These are phyloP conservation scores for Irpex sp. DNA, from an alignment of 1,284 basidiomycete species.

Conservation along the genomic window DNA sequence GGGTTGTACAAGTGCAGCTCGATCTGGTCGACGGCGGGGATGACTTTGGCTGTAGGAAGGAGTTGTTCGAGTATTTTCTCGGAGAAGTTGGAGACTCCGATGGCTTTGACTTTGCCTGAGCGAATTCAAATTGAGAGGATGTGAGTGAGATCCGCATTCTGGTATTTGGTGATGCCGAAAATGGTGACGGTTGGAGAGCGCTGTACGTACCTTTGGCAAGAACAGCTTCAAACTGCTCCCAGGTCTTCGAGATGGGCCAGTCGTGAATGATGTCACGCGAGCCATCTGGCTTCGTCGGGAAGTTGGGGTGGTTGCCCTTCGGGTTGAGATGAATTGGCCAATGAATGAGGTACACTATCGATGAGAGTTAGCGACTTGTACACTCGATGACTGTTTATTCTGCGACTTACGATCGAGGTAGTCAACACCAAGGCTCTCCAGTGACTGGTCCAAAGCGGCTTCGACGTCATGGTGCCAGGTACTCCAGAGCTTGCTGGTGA, in stretches of 20 bases:
- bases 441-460: conserved; percentile 64
- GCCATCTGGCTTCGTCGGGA: conserved; percentile 67
- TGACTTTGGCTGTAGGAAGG: conserved; percentile 40
- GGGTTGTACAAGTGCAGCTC: conserved; percentile 78
- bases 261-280: conserved; percentile 59
- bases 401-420: conserved; percentile 66
- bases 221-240: conserved; percentile 79
- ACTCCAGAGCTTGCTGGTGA: conserved; percentile 68
- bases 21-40: conserved; percentile 59
- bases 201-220: conserved; percentile 49
- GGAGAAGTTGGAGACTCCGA: conserved; percentile 58
- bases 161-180: too few relatives aligned
- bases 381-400: neutral
- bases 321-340: conserved; percentile 79
- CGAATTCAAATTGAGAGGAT: neutral
- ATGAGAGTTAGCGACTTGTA: too few relatives aligned
- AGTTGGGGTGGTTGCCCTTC: conserved; percentile 64
- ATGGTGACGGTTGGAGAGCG: neutral
- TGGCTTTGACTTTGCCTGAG: conserved; percentile 45
- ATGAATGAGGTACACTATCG: conserved; percentile 71
- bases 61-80: conserved; percentile 37
- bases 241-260: conserved; percentile 69
- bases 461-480: conserved; percentile 75
- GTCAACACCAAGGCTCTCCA: conserved; percentile 67
- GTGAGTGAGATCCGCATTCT: neutral